Base-by-base conservation (phyloP, 2,329 filamentous ascomycete species). In the Drechslera avenae region DNA sequence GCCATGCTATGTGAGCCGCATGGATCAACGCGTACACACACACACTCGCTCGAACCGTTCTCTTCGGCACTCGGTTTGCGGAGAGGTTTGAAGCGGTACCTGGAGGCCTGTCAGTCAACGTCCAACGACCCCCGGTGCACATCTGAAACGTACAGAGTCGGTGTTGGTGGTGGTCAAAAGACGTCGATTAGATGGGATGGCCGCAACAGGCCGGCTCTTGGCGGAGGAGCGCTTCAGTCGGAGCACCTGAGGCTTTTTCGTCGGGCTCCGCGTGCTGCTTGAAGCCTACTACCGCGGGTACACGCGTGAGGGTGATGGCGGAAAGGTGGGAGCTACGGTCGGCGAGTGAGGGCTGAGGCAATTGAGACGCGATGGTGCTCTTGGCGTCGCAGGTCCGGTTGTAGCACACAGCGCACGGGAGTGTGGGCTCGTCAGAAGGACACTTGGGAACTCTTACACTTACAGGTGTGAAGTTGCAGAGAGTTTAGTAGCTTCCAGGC, bases 1-100 rank as follows among this genome's bases (percentile, higher is more conserved):
- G 68, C 67, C 71, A 73, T 72, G 58, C 59, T 68, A 66, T 64
- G 45, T 51, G 42, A 39, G 52, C 57, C 45, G 66, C 70, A 71
- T 64, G 58, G 62, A 67, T 59, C 59, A 63, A 48, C 39, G 21
- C 43, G 41, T 10, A n/a, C 39, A 52, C 45, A 42, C 26, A 28
- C 26, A 52, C 45, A 42, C 26, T 12, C 26, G 26, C 26, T 13
- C 26, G 26, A 28, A 28, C 10, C 26, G 26, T 28, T 28, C 26
- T 28, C 9, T 28, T 28, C 26, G 26, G 26, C 26, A 28, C 26
- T 28, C 9, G n/a, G 17, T 18, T 18, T 33, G 33, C 36, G 42
- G 33, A 37, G 42, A 37, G 42, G 14, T 19, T 39, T 49, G 46
- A 50, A 54, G 26, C 34, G 43, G 50, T 39, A 32, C 50, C 56